phyloP scores from a whole-genome alignment of 1,139 yeast genomes.

The Debaryomyces subglobosus region DNA sequence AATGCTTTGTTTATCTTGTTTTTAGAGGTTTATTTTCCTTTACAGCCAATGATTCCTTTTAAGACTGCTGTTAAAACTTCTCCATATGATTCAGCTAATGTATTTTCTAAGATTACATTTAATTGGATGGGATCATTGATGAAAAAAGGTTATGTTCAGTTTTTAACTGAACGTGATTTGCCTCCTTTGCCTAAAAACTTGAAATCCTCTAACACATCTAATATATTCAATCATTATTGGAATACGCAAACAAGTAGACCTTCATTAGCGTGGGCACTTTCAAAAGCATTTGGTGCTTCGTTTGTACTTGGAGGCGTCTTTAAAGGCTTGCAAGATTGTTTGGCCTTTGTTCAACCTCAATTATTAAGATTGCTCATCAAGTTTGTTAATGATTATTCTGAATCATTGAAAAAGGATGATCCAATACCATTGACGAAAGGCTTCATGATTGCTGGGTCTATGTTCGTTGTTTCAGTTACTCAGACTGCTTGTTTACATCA shows the following conservation, averaged over 20 bases:
- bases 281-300: constrained; percentile 69
- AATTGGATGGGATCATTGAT: constrained; percentile 92
- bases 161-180: constrained; percentile 72
- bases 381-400: constrained; percentile 79
- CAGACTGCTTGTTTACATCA: constrained; percentile 92
- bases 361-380: constrained; percentile 71
- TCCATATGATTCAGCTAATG: constrained; percentile 82
- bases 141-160: constrained; percentile 80
- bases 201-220: constrained; percentile 53
- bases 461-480: constrained; percentile 80
- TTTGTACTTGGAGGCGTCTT: constrained; percentile 76
- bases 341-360: constrained; percentile 91
- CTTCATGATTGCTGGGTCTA: constrained; percentile 74
- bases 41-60: constrained; percentile 42
- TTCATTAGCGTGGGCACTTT: constrained; percentile 65
- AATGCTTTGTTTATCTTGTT: constrained; percentile 55
- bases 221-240: constrained; percentile 66
- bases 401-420: constrained; percentile 34
- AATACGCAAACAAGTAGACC: constrained; percentile 48
- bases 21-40: constrained; percentile 55
- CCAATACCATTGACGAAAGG: constrained; percentile 75
- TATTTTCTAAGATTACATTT: constrained; percentile 79
- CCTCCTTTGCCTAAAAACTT: constrained; percentile 77
- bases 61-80: constrained; percentile 42
- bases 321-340: constrained; percentile 74